phyloP scores from a whole-genome alignment of 2,329 filamentous ascomycete genomes.

The Microcyclosporella mali region DNA sequence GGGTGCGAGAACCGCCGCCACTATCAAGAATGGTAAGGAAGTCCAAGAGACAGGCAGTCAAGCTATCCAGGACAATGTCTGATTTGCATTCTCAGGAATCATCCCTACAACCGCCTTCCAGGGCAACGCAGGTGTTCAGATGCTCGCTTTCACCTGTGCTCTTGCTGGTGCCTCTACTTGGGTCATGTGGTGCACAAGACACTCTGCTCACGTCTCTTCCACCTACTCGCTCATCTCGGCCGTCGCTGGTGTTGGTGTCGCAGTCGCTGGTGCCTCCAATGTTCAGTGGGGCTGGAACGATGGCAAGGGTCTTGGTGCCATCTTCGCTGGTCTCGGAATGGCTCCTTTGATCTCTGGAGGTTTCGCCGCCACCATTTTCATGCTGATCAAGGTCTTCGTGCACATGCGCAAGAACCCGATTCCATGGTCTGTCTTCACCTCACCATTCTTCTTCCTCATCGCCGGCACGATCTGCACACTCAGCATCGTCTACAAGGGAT shows the following conservation, averaged over 20 bases:
- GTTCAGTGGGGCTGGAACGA: slow-evolving; percentile 40
- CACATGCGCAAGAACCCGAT: slow-evolving; percentile 46
- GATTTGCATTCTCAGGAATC: too few species aligned
- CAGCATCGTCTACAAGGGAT: slow-evolving; percentile 52
- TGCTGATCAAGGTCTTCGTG: slow-evolving; percentile 45
- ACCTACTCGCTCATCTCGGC: slow-evolving; percentile 57
- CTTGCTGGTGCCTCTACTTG: slow-evolving; percentile 46
- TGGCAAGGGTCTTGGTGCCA: slow-evolving; percentile 41
- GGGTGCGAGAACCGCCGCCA: slow-evolving; percentile 52
- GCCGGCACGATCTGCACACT: slow-evolving; percentile 48
- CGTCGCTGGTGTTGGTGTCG: slow-evolving; percentile 55
- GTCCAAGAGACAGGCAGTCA: too few species aligned
- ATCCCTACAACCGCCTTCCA: slow-evolving; percentile 47
- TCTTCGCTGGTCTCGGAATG: slow-evolving; percentile 41
- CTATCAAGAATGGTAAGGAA: slow-evolving; percentile 50
- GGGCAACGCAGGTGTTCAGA: slow-evolving; percentile 39
- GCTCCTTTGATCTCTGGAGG: slow-evolving; percentile 44
- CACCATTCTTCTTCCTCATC: slow-evolving; percentile 45
- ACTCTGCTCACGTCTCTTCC: slow-evolving; percentile 55
- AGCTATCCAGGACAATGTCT: too few species aligned
- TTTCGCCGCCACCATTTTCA: slow-evolving; percentile 47
- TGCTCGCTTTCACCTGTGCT: slow-evolving; percentile 42
- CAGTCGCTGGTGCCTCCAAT: slow-evolving; percentile 41
- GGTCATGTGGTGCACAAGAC: slow-evolving; percentile 51
- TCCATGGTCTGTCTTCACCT: slow-evolving; percentile 44